phyloP scores from a whole-genome alignment of 495 filamentous ascomycete genomes.

The Endocarpon pusillum region DNA sequence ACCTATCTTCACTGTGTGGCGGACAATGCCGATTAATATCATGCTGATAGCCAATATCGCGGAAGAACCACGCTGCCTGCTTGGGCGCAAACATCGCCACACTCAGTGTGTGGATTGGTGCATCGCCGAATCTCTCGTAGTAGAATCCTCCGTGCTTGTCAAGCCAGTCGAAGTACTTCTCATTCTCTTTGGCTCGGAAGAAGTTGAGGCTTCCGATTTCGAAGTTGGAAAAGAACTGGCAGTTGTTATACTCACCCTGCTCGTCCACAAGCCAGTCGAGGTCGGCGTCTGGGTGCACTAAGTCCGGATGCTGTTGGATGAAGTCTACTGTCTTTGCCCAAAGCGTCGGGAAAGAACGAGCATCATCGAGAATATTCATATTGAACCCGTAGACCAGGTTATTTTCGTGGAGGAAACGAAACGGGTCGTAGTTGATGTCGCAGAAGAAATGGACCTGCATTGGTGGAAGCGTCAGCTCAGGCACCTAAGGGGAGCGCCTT shows the following conservation, averaged over 20 bases:
- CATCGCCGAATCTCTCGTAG: constrained; percentile 47
- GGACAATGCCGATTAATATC: constrained; percentile 29
- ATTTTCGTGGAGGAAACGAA: constrained; percentile 73
- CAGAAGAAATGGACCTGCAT: constrained; percentile 27
- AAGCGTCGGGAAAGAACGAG: constrained; percentile 29
- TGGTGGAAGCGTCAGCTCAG: constrained; percentile 51
- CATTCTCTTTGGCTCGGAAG: constrained; percentile 37
- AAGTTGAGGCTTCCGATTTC: constrained; percentile 44
- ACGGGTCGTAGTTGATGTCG: constrained; percentile 66
- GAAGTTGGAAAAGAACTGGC: constrained; percentile 44
- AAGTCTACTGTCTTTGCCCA: constrained; percentile 30
- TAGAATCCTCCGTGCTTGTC: constrained; percentile 42
- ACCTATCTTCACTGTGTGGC: constrained; percentile 18
- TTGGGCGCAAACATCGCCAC: constrained; percentile 29
- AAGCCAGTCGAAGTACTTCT: constrained; percentile 39
- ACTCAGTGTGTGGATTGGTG: constrained; percentile 41
- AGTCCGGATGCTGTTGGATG: constrained; percentile 25
- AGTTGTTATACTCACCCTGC: constrained; percentile 28
- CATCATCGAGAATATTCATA: constrained; percentile 37
- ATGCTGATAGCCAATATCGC: constrained; percentile 37
- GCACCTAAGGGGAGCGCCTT: too few species aligned
- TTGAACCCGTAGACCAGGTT: constrained; percentile 68
- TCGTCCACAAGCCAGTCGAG: constrained; percentile 30
- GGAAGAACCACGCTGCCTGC: constrained; percentile 25
- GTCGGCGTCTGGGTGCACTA: constrained; percentile 32